phyloP scores from a whole-genome alignment of 1,139 yeast genomes.

The Zhuliangozyma parablackwelliae region DNA sequence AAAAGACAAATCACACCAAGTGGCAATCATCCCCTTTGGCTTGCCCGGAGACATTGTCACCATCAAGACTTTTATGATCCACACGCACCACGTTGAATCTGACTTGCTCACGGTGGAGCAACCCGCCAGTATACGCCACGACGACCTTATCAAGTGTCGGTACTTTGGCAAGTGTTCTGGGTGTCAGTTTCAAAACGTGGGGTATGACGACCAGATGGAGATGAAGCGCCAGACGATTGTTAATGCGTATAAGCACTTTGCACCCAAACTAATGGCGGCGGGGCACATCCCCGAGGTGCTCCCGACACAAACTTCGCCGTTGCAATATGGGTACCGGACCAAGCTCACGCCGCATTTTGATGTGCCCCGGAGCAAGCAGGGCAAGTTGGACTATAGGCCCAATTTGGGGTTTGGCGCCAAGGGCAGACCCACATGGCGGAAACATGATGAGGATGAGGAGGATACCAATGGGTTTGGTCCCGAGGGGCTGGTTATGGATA shows the following conservation, averaged over 20 bases:
- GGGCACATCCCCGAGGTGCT: slow-evolving; percentile 53
- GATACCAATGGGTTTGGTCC: slow-evolving; percentile 32
- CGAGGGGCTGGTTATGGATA: slow-evolving; percentile 59
- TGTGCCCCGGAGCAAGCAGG: slow-evolving; percentile 52
- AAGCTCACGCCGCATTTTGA: slow-evolving; percentile 95
- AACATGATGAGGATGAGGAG: slow-evolving; percentile 12
- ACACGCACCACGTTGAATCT: slow-evolving; percentile 69
- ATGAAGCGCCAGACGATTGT: slow-evolving; percentile 70
- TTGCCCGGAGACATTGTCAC: slow-evolving; percentile 78
- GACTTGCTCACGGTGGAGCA: slow-evolving; percentile 57
- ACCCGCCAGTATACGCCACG: slow-evolving; percentile 48
- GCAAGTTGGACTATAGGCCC: slow-evolving; percentile 45
- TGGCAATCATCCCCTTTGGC: slow-evolving; percentile 75
- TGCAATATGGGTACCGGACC: slow-evolving; percentile 74
- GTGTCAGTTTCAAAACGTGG: slow-evolving; percentile 84
- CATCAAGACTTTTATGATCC: slow-evolving; percentile 72
- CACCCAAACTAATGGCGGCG: slow-evolving; percentile 39
- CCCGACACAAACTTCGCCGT: slow-evolving; percentile 75
- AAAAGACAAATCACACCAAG: slow-evolving; percentile 25
- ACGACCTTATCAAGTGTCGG: slow-evolving; percentile 40
- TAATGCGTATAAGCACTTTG: slow-evolving; percentile 80
- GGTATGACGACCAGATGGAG: slow-evolving; percentile 65
- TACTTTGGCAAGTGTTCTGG: slow-evolving; percentile 61
- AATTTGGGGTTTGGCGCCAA: slow-evolving; percentile 85
- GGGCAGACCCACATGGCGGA: slow-evolving; percentile 71